Evolutionary conservation across 169 alveolate species (phyloP), one percentile per base, ranked within the genome.

Genomic region (Plasmodium berghei): DNA sequence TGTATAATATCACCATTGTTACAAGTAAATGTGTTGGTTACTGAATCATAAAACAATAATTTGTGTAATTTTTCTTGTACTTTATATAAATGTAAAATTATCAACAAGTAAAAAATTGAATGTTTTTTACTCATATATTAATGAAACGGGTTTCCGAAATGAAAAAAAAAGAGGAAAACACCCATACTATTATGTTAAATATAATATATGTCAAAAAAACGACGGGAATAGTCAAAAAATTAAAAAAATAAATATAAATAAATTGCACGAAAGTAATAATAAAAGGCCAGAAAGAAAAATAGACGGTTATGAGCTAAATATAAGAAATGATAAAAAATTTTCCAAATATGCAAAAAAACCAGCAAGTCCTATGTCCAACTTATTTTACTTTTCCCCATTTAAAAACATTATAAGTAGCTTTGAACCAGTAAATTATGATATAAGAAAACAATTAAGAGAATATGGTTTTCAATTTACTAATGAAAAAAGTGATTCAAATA

Each of bases 241-340:
- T 20, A 83, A 61, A 45, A 34, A 8, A 5, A 22, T 70, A 70
- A 16, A 26, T 16, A 24, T 58, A 9, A 52, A 54, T 58, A 24
- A 20, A 28, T 83, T 48, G 16, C 26, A 54, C 26, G 75, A 74
- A 40, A 12, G 64, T 14, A 34, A 67, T 28, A 67, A 69, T 20
- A 20, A 66, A 28, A 87, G 91, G 52, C 90, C 94, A 45, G 92
- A 93, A 58, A 89, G 96, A 55, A 73, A 90, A 40, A 61, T 92
- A 9, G 96, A 93, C 40, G 77, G 90, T 52, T 90, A 90, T 55
- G 91, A 85, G 62, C 72, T 93, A 69, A 93, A 93, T 66, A 90
- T 93, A 71, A 63, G 92, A 72, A 93, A 93, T 64, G 94, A 91
- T 75, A 89, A 92, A 71, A 90, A 94, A 73, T 90, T 92, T 73